Percentiles rank a stretch among this genome's conserved stretches.
Evolutionary conservation across 2,329 filamentous ascomycete species (phyloP).

Genomic region (Ceratocystis harringtonii): DNA sequence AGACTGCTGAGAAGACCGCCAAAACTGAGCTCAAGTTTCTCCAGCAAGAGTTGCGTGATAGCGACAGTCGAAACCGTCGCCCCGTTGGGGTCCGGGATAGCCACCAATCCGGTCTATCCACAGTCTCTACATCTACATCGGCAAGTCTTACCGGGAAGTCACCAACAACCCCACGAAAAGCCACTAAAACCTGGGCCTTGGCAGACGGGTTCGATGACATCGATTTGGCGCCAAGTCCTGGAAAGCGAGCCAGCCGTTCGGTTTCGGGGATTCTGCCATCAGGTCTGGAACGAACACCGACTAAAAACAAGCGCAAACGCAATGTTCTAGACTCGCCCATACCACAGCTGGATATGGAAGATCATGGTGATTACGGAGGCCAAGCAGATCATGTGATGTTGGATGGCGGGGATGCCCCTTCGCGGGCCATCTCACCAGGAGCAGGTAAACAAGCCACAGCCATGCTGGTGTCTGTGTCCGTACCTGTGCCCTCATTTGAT

Average conservation of each 20-base stretch:
- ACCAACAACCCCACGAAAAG: constrained; percentile 45
- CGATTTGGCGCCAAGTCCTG: constrained; percentile 40
- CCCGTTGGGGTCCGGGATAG: constrained; percentile 26
- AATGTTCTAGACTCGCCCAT: constrained; percentile 41
- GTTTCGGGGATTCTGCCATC: neutral
- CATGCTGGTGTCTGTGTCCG: neutral
- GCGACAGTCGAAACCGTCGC: constrained; percentile 24
- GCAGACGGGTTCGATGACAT: constrained; percentile 66
- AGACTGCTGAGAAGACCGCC: constrained; percentile 47
- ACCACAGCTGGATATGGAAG: constrained; percentile 40
- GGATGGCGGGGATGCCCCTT: neutral
- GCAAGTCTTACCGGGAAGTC: constrained; percentile 20
- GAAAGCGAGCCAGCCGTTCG: constrained; percentile 26
- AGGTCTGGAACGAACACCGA: constrained; percentile 37
- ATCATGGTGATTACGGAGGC: neutral
- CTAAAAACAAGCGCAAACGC: constrained; percentile 56
- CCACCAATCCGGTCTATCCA: neutral
- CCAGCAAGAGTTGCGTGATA: constrained; percentile 53
- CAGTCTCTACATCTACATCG: neutral
- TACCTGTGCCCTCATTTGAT: constrained; percentile 13
- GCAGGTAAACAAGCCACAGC: neutral
- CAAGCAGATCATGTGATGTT: neutral
- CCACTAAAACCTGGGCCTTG: constrained; percentile 39
- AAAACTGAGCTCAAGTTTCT: constrained; percentile 50
- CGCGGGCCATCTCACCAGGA: neutral